Percentiles rank a stretch among this genome's conserved stretches.
These are phyloP conservation scores for Malassezia globosa DNA, from an alignment of 1,284 basidiomycete genomes.

Conservation along the genomic window DNA sequence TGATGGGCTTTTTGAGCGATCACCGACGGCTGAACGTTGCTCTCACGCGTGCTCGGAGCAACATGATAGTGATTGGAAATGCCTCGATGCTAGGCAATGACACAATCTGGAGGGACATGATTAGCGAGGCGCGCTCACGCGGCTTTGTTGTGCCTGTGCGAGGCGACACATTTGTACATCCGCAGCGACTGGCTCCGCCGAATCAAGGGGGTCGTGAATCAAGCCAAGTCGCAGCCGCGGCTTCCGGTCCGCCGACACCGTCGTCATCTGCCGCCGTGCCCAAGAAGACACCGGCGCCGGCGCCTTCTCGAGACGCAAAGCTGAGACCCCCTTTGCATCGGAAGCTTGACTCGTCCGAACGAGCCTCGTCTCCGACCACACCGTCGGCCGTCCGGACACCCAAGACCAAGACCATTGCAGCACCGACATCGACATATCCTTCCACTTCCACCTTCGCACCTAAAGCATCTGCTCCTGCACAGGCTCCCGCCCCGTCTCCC, in stretches of 20 bases:
- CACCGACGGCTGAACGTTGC: slow-evolving; percentile 63
- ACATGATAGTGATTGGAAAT: slow-evolving; percentile 84
- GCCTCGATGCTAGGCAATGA: slow-evolving; percentile 68
- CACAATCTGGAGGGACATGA: slow-evolving; percentile 29
- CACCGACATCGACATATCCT: neutral
- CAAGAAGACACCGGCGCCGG: neutral
- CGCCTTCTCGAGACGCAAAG: neutral
- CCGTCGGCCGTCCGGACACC: no score
- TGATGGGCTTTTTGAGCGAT: slow-evolving; percentile 61
- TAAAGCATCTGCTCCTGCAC: neutral
- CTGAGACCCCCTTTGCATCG: neutral
- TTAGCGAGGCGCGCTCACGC: slow-evolving; percentile 22
- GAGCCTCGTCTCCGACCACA: neutral
- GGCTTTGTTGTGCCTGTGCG: neutral
- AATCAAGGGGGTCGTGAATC: no score
- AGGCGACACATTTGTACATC: neutral
- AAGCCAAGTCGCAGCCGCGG: neutral
- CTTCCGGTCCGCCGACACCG: neutral
- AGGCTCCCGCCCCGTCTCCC: neutral
- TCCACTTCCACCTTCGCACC: neutral
- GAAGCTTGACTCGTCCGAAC: no score
- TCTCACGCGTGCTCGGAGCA: slow-evolving; percentile 84
- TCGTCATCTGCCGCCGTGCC: neutral
- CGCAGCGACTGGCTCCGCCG: neutral
- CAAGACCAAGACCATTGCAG: neutral